A percentile compares a stretch with the other conserved stretches of the same genome.
phyloP scores from a whole-genome alignment of 116 monocot species.

The Phalaenopsis hybrid region DNA sequence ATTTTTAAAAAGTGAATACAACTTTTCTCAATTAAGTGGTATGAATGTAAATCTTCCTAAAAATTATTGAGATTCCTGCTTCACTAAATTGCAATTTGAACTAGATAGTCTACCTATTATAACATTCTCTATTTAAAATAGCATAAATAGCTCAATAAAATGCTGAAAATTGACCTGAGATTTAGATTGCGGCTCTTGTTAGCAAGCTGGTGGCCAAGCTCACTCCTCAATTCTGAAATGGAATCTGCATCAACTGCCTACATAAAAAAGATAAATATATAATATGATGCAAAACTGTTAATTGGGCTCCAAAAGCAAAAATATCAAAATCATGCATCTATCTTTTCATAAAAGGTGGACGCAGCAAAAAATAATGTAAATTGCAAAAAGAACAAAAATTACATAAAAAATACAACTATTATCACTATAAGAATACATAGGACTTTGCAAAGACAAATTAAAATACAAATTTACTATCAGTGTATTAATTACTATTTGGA shows the following conservation, averaged over 20 bases:
- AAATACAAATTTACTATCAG: no score
- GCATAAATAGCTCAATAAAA: not conserved
- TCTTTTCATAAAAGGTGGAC: not conserved
- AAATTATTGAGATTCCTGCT: no score
- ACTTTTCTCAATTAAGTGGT: no score
- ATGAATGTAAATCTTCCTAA: no score
- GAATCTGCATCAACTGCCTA: slow-evolving; percentile 82
- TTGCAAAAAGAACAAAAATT: not conserved
- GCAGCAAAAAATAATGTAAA: not conserved
- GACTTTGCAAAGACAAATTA: no score
- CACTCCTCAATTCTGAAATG: slow-evolving; percentile 75
- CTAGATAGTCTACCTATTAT: not conserved
- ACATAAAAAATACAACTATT: not conserved
- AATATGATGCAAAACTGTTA: not conserved
- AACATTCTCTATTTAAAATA: not conserved
- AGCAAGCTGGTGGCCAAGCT: slow-evolving; percentile 83
- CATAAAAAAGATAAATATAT: slow-evolving; percentile 4
- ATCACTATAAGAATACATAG: no score
- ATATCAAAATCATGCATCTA: not conserved
- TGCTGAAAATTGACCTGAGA: slow-evolving; percentile 34
- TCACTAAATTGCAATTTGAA: not conserved
- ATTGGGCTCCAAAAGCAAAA: not conserved
- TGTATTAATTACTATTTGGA: no score
- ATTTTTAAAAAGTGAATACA: no score
- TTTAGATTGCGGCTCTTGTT: slow-evolving; percentile 49